Base-by-base conservation (phyloP, 805 yeast genomes). In the Naumovozyma dairenensis region DNA sequence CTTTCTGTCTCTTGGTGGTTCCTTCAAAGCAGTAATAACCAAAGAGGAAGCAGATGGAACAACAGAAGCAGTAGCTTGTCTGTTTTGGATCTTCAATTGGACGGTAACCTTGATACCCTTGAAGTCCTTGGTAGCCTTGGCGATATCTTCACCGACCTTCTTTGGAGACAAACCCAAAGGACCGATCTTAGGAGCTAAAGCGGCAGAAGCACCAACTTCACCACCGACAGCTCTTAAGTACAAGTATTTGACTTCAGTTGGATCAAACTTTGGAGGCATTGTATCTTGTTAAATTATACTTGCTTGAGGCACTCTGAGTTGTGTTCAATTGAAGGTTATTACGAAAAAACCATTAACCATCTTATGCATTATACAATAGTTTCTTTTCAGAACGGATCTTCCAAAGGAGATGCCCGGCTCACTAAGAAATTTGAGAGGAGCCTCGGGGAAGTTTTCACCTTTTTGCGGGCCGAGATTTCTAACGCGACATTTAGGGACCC, bases 191-290 rank as follows among this genome's bases (percentile, higher is more conserved):
- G 99, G 98, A 60, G 98, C 98, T 63, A 92, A 82, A 55, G 99
- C 96, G 54, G 98, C 84, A 48, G 98, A 86, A 63, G 97, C 95
- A 76, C 97, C 98, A 62, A 92, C 94, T 79, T 92, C 99, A 79
- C 99, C 98, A 83, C 98, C 98, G 59, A 86, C 93, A 72, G 98
- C 96, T 82, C 98, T 85, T 72, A 92, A 75, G 85, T 89, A 89
- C 74, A 92, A 77, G 83, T 74, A 85, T 72, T 87, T 87, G 67
- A 92, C 96, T 83, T 92, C 98, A 76, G 56, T 72, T 66, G 99
- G 99, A 71, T 92, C 98, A 74, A 87, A 78, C 79, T 92, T 85
- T 75, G 95, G 95, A 74, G 95, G 95, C 96, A 85, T 83, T 47
- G 61, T 74, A 27, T 36, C 34, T 45, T n/a, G n/a, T n/a, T n/a